Evolutionary conservation across 2,329 filamentous ascomycete species (phyloP), one percentile per base, ranked within the genome.

Genomic region (Diaporthe citri): DNA sequence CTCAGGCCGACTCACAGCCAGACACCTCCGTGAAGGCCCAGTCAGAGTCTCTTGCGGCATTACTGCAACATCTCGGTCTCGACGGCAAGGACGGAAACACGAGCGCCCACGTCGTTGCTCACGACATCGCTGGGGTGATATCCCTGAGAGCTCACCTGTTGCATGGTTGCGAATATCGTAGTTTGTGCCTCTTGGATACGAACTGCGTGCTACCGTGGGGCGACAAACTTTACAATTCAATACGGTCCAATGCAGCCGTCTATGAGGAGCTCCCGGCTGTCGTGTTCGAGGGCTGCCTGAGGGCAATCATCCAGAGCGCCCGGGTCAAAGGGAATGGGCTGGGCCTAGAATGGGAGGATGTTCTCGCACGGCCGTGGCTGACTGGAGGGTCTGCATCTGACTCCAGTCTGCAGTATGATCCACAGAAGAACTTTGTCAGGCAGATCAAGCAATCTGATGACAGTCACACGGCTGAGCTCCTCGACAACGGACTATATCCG

Each of bases 81-180:
- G 48, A 69, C 10, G 64, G 48, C 34, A 69, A 69, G 17, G 64
- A 8, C 4, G 48, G n/a, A 12, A 52, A 55, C 15, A 28, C 2
- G 13, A 39, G 0, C 8, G 8, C 48, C 15, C 46, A 55, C 22
- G 15, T 69, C n/a, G 6, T 69, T 7, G 64, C 64, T 0, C 64
- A 69, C 34, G 64, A 69, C 34, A 69, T 69, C 48, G 64, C 64
- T 1, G 64, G 64, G 4, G 64, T 69, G 34, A 69, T 69, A 25
- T 13, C 64, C 0, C n/a, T 69, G 15, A 28, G 64, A 3, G 64
- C 64, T 2, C 64, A 69, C 10, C 64, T 69, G 17, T 17, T 69
- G 34, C 46, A 69, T 25, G 64, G 64, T 0, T 69, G 64, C 64
- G 46, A 69, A 3, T 69, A 69, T 34, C 64, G 64, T 22, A 69